phyloP scores from a whole-genome alignment of 768 basidiomycete species.

The Mycena capillaripes region DNA sequence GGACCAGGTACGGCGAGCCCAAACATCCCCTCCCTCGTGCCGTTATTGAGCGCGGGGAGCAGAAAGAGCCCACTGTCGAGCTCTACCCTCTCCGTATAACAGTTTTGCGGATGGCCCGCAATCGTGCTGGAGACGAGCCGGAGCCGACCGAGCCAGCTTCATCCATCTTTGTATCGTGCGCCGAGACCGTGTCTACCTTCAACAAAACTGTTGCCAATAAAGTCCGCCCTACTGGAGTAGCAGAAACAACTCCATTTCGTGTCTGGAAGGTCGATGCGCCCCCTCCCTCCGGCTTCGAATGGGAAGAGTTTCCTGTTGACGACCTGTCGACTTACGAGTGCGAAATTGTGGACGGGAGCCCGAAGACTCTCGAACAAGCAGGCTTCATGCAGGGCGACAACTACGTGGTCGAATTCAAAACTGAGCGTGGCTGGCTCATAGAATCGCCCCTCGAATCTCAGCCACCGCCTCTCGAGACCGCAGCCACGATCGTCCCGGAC shows the following conservation, averaged over 20 bases:
- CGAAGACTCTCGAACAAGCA: slow-evolving; percentile 70
- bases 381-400: slow-evolving; percentile 72
- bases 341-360: slow-evolving; percentile 60
- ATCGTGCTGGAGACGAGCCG: slow-evolving; percentile 42
- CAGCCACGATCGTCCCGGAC: slow-evolving; percentile 35
- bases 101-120: slow-evolving; percentile 57
- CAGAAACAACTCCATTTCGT: slow-evolving; percentile 57
- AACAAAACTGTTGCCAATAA: slow-evolving; percentile 55
- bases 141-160: slow-evolving; percentile 44
- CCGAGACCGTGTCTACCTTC: slow-evolving; percentile 61
- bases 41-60: slow-evolving; percentile 72
- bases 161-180: slow-evolving; percentile 63
- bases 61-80: slow-evolving; percentile 71
- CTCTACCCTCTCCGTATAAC: slow-evolving; percentile 77
- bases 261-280: slow-evolving; percentile 71
- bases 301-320: slow-evolving; percentile 50
- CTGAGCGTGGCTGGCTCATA: slow-evolving; percentile 69
- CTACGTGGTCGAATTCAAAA: slow-evolving; percentile 84
- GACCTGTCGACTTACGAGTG: slow-evolving; percentile 48
- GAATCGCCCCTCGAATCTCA: slow-evolving; percentile 45
- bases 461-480: slow-evolving; percentile 38
- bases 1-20: slow-evolving; percentile 78
- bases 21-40: slow-evolving; percentile 70
- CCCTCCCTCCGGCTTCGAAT: slow-evolving; percentile 50
- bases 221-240: slow-evolving; percentile 48